Evolutionary conservation across 225 moss, liverwort and hornwort genomes (phyloP), one percentile per base, ranked within the genome.

Genomic region (Asterella californica): DNA sequence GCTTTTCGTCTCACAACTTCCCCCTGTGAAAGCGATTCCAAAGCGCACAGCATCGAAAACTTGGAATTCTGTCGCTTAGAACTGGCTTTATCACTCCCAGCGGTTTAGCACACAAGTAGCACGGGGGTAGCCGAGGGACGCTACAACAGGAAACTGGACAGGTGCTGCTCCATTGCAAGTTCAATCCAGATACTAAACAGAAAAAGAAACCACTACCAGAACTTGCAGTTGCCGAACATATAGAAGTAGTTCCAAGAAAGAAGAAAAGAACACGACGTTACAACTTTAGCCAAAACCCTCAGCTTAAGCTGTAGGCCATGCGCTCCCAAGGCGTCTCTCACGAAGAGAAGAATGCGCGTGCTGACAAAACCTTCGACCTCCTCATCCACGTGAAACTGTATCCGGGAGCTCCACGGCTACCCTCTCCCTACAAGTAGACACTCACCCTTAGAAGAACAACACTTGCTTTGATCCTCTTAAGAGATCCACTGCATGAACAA

Each of bases 311-410:
- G 68, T 64, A 76, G 72, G 82, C 79, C 61, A 72, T 79, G 72
- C 70, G 79, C 82, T 82, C 85, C 64, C 36, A 81, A 79, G 64
- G 53, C 70, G 79, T 79, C 75, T 76, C 71, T 82, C 82, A 81
- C 69, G 61, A 46, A 79, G 72, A 78, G 74, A 79, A 70, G 76
- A 60, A 52, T 79, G 81, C 45, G 76, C 79, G 60, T 46, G 63
- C 76, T 72, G 81, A 79, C 62, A 79, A 76, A 74, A 73, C 76
- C 82, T 82, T 79, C 47, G 63, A 55, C 38, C 60, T 81, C 55
- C 53, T 72, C 70, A 76, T 53, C 71, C 76, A 80, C 70, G 53
- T 42, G 79, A 37, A 32, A 63, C 37, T 48, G 74, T 78, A 50
- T 29, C 50, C 50, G 81, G 66, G 66, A 73, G 57, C 67, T 78